Conservation (phyloP, 1,284 basidiomycete species). For the Sporisorium iseilematis-ciliati region DNA sequence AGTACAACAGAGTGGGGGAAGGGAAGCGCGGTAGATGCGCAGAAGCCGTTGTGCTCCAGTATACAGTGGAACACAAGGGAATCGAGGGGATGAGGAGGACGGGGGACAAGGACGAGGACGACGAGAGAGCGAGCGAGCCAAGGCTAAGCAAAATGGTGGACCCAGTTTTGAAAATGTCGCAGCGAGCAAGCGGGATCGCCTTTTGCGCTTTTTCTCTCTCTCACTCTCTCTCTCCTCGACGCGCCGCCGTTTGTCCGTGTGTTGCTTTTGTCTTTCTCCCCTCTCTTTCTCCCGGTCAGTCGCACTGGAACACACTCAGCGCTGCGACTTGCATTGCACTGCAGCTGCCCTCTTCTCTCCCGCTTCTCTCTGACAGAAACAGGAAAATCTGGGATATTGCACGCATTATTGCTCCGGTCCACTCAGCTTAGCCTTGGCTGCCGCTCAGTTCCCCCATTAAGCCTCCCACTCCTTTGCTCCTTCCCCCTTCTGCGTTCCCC, state of each 20-base stretch:
- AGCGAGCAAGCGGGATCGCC: slow-evolving; percentile 11
- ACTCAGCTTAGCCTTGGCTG: slow-evolving; percentile 2
- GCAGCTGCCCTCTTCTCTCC: neutral
- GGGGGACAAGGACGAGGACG: slow-evolving; percentile 1
- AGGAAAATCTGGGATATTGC: slow-evolving; percentile 18
- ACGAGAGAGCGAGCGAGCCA: neutral
- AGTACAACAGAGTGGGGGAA: neutral
- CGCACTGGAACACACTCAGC: slow-evolving; percentile 3
- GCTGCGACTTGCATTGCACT: neutral
- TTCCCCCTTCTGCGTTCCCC: slow-evolving; percentile 13
- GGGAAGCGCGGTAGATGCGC: neutral
- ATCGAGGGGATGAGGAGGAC: neutral
- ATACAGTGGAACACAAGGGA: neutral
- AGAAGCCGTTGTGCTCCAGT: neutral
- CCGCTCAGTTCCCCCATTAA: slow-evolving; percentile 13
- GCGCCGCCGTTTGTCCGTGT: slow-evolving; percentile 3
- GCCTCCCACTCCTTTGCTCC: slow-evolving; percentile 2
- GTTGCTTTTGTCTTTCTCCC: neutral
- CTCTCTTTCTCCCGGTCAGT: neutral
- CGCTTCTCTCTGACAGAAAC: neutral
- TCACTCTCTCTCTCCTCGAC: neutral
- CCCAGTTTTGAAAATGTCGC: slow-evolving; percentile 13
- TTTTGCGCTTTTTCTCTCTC: slow-evolving; percentile 7
- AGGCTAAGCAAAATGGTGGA: neutral
- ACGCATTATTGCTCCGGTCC: too few relatives aligned